Conservation (phyloP, 2,329 filamentous ascomycete genomes). For the Sclerotinia trifoliorum region DNA sequence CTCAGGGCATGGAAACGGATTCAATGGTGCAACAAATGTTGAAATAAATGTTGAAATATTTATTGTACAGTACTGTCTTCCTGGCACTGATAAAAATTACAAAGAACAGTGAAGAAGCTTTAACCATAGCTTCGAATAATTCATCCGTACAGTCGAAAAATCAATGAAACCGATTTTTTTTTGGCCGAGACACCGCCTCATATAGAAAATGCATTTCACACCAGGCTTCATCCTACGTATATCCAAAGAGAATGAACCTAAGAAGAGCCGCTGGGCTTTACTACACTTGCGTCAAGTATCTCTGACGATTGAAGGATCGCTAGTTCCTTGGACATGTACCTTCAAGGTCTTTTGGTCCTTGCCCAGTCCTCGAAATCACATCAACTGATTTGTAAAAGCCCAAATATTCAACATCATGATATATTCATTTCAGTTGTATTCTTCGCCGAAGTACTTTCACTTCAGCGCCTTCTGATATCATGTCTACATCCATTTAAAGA, state of each 20-base stretch:
- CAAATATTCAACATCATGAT: slow-evolving; percentile 2
- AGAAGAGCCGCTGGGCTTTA: background rate
- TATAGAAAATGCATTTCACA: background rate
- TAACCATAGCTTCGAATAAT: background rate
- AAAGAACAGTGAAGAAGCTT: background rate
- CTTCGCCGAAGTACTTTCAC: background rate
- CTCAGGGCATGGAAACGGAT: background rate
- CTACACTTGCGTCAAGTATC: slow-evolving; percentile 7
- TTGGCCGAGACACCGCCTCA: background rate
- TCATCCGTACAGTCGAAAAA: background rate
- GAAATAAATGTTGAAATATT: background rate
- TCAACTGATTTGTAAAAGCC: background rate
- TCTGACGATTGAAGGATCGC: too few species aligned
- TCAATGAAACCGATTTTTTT: background rate
- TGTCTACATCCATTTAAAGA: background rate
- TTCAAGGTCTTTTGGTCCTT: background rate
- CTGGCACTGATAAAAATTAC: too few species aligned
- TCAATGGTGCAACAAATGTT: background rate
- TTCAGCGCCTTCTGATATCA: background rate
- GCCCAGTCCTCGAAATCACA: background rate
- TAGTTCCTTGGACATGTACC: background rate
- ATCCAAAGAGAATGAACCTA: background rate
- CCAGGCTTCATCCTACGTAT: background rate
- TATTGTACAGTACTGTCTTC: background rate
- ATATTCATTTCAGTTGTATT: background rate